A percentile compares a stretch with the other conserved stretches of the same genome.
phyloP scores from a whole-genome alignment of 768 basidiomycete genomes.

The Suillus lakei region DNA sequence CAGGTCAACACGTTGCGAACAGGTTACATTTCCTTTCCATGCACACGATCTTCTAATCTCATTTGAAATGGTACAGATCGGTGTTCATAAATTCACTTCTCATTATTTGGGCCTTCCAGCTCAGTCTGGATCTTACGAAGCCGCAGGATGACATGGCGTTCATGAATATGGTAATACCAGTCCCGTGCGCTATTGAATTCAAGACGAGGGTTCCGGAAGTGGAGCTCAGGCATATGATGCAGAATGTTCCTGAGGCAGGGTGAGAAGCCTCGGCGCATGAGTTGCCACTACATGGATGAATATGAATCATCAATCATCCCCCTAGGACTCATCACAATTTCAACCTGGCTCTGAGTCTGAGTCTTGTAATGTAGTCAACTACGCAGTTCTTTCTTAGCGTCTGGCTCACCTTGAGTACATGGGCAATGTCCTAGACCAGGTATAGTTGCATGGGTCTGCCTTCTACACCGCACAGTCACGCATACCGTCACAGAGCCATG shows the following conservation, averaged over 20 bases:
- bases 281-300: neutral
- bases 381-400: too few relatives aligned
- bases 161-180: neutral
- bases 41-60: neutral
- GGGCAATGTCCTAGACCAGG: too few relatives aligned
- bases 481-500: too few relatives aligned
- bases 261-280: neutral
- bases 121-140: neutral
- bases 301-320: too few relatives aligned
- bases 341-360: too few relatives aligned
- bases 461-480: too few relatives aligned
- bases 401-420: too few relatives aligned
- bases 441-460: too few relatives aligned
- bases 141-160: constrained; percentile 1
- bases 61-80: neutral
- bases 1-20: neutral
- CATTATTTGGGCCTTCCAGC: neutral
- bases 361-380: too few relatives aligned
- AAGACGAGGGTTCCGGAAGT: neutral
- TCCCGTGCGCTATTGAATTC: neutral
- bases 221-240: neutral
- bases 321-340: too few relatives aligned
- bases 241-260: neutral
- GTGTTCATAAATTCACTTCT: neutral
- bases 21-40: neutral